Base-by-base conservation (phyloP, 345 rosid species). In the Theobroma cacao region DNA sequence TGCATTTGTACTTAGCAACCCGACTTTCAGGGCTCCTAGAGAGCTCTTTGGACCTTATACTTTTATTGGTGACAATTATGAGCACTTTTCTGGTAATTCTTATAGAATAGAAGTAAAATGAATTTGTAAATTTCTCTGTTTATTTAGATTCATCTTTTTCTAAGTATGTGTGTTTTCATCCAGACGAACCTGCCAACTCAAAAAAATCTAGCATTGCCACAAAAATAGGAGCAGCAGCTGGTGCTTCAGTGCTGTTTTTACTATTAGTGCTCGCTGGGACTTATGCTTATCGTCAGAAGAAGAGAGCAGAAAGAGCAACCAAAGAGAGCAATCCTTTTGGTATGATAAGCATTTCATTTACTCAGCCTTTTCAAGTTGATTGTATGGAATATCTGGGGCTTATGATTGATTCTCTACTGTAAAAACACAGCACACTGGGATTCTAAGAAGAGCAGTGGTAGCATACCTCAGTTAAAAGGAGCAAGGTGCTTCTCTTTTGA, bases 401-500 rank as follows among this genome's bases (percentile, higher is more conserved):
- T 43, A 17, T 53, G 65, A 33, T 30, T 74, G 41, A 20, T 65
- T 31, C 30, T 67, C 7, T 70, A 4, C 33, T 36, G 9, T 75
- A n/a, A 52, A 24, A 84, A 82, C 86, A 78, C 87, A 92, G 97
- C 92, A 30, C 84, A 83, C 41, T 94, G 99, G 98, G 85, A 90
- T 61, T 60, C 85, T 0, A 90, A 77, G 74, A 89, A 87, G 80
- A 87, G 83, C 85, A 86, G 86, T 4, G 89, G 90, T 14, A 82
- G 78, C 53, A 82, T 90, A 65, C 99, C 99, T 5, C 93, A 87
- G 41, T 76, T 97, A 56, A 89, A 88, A 86, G 98, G 96, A 76
- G 92, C 94, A 60, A 93, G 89, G 84, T 79, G 87, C 76, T 97
- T 89, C 84, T 88, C 89, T 64, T 85, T 88, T 52, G 94, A 92